Evolutionary conservation across 1,139 yeast genomes (phyloP), one percentile per base, ranked within the genome.

Genomic region (Saccharomyces hybrid): DNA sequence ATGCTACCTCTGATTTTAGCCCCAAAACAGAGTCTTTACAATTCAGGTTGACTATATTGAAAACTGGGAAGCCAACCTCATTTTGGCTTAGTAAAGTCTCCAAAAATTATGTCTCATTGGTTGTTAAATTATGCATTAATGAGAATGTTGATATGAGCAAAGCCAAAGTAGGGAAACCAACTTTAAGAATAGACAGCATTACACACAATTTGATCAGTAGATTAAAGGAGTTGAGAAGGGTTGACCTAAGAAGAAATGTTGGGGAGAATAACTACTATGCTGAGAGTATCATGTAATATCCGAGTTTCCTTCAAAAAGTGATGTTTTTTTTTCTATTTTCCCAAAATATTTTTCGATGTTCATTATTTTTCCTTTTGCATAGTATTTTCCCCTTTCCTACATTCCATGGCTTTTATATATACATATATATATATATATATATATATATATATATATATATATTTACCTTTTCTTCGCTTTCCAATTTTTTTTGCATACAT

Each of bases 201-300:
- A 50, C 52, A 20, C 52, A 44, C 7, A 44, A 50, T 13, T 42
- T 50, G 31, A 30, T 50, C 3, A 48, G 48, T 7, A 50, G 30
- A 11, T 50, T 38, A n/a, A 28, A 32, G 16, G 62, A 57, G 38
- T 54, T 66, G 49, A 58, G 67, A 47, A 58, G 60, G 26, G 56
- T 56, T 25, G 68, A 67, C 28, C 57, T 67, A 25, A 61, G 67
- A 48, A 63, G 68, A 48, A 62, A 64, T 50, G 54, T 67, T 26
- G 71, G 70, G 27, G 68, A 66, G 48, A 67, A 67, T 50, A 63
- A 62, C 52, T 63, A 61, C 47, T 27, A 34, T 23, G 20, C 16
- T 13, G 48, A 46, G 13, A 27, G 28, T 20, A 26, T 14, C 9
- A 13, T 48, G 6, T 30, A 31, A 30, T 20, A 5, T 8, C 6